phyloP scores from a whole-genome alignment of 257 asterid species.

The Scutellaria baicalensis region DNA sequence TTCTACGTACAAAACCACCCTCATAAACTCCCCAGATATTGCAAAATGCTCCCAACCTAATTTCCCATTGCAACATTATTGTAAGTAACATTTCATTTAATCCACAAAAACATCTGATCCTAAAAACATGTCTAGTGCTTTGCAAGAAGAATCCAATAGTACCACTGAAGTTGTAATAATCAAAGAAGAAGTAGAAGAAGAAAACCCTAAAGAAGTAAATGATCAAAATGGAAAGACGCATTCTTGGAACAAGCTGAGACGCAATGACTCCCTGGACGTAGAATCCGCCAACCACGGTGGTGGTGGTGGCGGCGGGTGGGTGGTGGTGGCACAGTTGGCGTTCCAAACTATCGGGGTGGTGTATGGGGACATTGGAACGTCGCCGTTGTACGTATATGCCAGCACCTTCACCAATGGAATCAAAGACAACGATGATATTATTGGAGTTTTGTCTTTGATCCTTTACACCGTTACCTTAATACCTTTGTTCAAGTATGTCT shows the following conservation, averaged over 20 bases:
- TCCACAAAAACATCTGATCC: not conserved
- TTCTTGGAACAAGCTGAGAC: not conserved
- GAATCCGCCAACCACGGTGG: not conserved
- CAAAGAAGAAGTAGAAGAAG: not conserved
- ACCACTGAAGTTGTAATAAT: not conserved
- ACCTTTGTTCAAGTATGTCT: constrained; percentile 44
- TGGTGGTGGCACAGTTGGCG: constrained; percentile 34
- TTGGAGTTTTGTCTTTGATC: constrained; percentile 48
- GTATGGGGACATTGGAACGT: constrained; percentile 63
- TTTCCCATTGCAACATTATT: not conserved
- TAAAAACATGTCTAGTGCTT: not conserved
- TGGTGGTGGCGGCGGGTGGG: constrained; percentile 18
- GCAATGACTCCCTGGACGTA: not conserved
- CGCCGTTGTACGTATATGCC: constrained; percentile 46
- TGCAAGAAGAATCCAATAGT: not conserved
- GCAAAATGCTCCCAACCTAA: not conserved
- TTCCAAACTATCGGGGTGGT: constrained; percentile 60
- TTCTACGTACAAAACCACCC: no score
- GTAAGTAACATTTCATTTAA: not conserved
- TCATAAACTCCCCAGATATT: no score
- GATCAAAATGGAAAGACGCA: not conserved
- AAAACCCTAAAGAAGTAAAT: not conserved
- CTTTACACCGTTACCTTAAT: constrained; percentile 46
- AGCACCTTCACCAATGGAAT: constrained; percentile 36
- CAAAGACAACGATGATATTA: constrained; percentile 37